Percentiles rank a stretch among this genome's conserved stretches.
Evolutionary conservation across 768 basidiomycete genomes (phyloP).

Genomic region (Boletus sp.): DNA sequence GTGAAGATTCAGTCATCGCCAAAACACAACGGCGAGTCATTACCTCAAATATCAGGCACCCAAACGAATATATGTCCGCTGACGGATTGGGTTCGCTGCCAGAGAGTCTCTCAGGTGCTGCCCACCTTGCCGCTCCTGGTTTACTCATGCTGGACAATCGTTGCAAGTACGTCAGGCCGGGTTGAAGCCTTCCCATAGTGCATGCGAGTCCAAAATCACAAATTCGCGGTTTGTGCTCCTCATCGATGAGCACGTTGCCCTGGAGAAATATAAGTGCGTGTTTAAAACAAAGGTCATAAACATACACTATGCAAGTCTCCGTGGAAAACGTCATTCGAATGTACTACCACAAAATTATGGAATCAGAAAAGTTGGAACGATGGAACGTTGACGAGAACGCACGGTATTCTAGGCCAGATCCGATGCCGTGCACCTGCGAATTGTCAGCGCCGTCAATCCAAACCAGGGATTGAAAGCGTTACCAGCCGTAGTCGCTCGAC

Average conservation of each 20-base stretch:
- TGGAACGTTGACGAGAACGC: background rate
- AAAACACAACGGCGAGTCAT: background rate
- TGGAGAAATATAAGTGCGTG: background rate
- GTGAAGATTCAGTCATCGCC: background rate
- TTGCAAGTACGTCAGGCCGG: background rate
- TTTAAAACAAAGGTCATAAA: background rate
- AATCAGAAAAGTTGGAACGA: background rate
- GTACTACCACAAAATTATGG: background rate
- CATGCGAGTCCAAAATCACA: background rate
- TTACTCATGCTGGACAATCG: background rate
- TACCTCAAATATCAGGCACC: constrained; percentile 3
- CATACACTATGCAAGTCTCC: background rate
- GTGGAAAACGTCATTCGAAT: background rate
- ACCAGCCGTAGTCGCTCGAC: background rate
- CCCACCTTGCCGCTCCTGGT: background rate
- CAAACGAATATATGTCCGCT: constrained; percentile 2
- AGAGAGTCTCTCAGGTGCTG: background rate
- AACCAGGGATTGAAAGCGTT: background rate
- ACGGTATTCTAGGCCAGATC: background rate
- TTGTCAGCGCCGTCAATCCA: background rate
- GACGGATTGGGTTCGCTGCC: background rate
- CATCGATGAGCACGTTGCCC: background rate
- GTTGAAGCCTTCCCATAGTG: background rate
- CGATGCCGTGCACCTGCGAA: background rate
- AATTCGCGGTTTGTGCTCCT: background rate